A percentile compares a stretch with the other conserved stretches of the same genome.
Conservation (phyloP, 805 yeast species). For the Zygoascus biomembranicola region DNA sequence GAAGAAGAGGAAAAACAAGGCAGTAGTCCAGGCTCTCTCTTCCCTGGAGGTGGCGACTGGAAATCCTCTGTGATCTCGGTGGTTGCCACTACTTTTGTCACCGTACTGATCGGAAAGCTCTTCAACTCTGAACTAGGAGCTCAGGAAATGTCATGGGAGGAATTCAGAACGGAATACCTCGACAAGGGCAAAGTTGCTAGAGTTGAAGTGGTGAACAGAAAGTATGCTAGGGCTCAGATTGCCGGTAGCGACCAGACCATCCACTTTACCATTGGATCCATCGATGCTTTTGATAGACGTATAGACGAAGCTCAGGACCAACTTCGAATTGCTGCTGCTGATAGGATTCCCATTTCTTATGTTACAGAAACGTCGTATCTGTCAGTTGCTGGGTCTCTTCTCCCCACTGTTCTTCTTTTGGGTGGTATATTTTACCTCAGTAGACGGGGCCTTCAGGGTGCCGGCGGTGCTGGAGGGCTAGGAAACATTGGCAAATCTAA, state of each 20-base stretch:
- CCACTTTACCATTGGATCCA: conserved; percentile 77
- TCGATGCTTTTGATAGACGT: conserved; percentile 78
- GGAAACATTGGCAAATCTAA: conserved; percentile 81
- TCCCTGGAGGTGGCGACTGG: conserved; percentile 2
- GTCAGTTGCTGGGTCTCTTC: conserved; percentile 56
- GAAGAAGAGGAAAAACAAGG: not conserved
- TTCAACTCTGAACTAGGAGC: not conserved
- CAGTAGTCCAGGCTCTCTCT: conserved; percentile 1
- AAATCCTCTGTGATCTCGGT: not conserved
- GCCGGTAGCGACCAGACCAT: conserved; percentile 48
- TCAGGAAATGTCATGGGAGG: conserved; percentile 79
- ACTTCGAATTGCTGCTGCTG: conserved; percentile 48
- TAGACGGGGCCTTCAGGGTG: conserved; percentile 48
- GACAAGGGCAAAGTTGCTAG: conserved; percentile 70
- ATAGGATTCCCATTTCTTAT: conserved; percentile 76
- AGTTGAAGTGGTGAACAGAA: conserved; percentile 68
- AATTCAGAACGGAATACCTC: conserved; percentile 66
- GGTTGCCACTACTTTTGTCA: conserved; percentile 5
- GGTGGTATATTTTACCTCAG: conserved; percentile 85
- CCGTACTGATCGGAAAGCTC: conserved; percentile 3
- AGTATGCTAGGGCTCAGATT: conserved; percentile 62
- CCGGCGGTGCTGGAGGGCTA: conserved; percentile 69
- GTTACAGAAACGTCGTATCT: conserved; percentile 59
- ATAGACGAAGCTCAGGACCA: conserved; percentile 69
- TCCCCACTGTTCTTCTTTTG: conserved; percentile 80